phyloP scores from a whole-genome alignment of 2,329 filamentous ascomycete species.

The Didymella arachidicola region DNA sequence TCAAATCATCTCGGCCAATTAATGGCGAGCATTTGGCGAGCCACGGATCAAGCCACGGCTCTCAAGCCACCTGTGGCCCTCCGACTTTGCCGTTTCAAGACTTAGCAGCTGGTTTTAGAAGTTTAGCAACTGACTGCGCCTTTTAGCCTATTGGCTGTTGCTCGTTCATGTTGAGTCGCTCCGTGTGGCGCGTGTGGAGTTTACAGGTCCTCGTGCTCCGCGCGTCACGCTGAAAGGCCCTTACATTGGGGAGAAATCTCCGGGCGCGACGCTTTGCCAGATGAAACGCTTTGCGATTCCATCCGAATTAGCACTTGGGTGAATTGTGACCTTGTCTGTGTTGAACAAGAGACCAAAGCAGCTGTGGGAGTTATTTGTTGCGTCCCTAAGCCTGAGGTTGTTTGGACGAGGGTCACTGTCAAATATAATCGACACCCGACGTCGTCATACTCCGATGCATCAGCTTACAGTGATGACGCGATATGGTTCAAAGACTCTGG shows the following conservation, averaged over 20 bases:
- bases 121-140: slow-evolving; percentile 10
- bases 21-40: slow-evolving; percentile 12
- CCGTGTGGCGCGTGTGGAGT: not conserved
- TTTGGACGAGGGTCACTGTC: not conserved
- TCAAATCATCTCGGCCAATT: slow-evolving; percentile 14
- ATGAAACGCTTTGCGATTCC: not conserved
- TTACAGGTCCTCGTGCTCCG: slow-evolving; percentile 6
- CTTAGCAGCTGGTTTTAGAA: not conserved
- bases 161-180: not conserved
- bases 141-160: slow-evolving; percentile 9
- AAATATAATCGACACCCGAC: not conserved
- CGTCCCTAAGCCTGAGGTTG: not conserved
- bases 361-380: not conserved
- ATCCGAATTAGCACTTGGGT: not conserved
- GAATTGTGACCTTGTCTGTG: not conserved
- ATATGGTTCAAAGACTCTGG: not conserved
- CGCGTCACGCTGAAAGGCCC: slow-evolving; percentile 7
- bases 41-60: slow-evolving; percentile 4
- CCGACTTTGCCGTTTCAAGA: slow-evolving; percentile 1
- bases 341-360: not conserved
- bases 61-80: slow-evolving; percentile 2
- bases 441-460: not conserved
- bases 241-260: not conserved
- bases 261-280: not conserved
- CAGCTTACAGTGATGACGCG: not conserved